phyloP scores from a whole-genome alignment of 2,329 filamentous ascomycete species.

The Aspergillus fischeri region DNA sequence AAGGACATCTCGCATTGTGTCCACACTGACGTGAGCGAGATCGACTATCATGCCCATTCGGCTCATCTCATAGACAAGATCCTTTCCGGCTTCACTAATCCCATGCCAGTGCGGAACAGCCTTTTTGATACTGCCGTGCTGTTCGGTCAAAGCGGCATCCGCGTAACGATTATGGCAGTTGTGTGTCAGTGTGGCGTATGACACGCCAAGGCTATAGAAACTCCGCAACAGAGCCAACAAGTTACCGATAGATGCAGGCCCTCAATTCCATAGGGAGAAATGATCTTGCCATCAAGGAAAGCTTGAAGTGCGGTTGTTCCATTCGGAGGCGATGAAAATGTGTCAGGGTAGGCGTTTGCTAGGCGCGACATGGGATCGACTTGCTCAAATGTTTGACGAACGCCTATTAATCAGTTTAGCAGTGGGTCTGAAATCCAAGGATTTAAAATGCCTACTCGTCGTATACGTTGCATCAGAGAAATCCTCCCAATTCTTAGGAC shows the following conservation, averaged over 20 bases:
- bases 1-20: conserved; percentile 83
- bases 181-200: conserved; percentile 85
- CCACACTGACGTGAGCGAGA: conserved; percentile 69
- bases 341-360: conserved; percentile 29
- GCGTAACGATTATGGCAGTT: conserved; percentile 91
- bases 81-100: conserved; percentile 64
- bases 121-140: conserved; percentile 37
- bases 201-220: conserved; percentile 73
- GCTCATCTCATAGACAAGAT: conserved; percentile 84
- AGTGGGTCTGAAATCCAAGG: background rate
- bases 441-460: conserved; percentile 47
- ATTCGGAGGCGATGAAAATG: conserved; percentile 56
- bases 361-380: conserved; percentile 35
- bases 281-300: conserved; percentile 60
- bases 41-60: conserved; percentile 92
- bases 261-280: conserved; percentile 77
- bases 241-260: conserved; percentile 94
- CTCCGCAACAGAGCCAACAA: conserved; percentile 62
- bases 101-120: conserved; percentile 51
- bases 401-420: conserved; percentile 14
- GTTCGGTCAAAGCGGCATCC: conserved; percentile 65
- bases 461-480: conserved; percentile 71
- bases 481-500: conserved; percentile 67
- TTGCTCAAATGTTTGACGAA: conserved; percentile 33
- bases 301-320: conserved; percentile 59